A percentile compares a stretch with the other conserved stretches of the same genome.
phyloP scores from a whole-genome alignment of 2,329 filamentous ascomycete genomes.

The Cladophialophora chaetospira region DNA sequence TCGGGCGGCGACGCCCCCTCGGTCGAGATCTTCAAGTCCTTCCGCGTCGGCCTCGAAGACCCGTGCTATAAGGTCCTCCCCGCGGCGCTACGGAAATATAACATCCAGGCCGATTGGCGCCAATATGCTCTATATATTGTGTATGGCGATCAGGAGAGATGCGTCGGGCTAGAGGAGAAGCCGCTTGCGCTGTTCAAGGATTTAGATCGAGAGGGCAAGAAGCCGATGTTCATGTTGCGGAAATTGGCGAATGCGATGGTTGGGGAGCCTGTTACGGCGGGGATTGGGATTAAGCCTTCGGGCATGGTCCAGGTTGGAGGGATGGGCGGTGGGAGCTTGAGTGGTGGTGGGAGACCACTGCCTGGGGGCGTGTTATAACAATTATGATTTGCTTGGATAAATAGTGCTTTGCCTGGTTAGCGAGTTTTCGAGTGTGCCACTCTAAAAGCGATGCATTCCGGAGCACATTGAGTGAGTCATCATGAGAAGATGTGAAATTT shows the following conservation, averaged over 20 bases:
- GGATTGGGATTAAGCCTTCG: constrained; percentile 19
- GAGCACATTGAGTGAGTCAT: too few species aligned
- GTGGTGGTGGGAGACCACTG: constrained; percentile 13
- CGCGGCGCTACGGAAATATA: constrained; percentile 94
- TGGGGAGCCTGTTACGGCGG: constrained; percentile 18
- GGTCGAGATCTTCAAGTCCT: constrained; percentile 98
- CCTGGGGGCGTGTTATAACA: constrained; percentile 2
- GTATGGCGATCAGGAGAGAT: constrained; percentile 96
- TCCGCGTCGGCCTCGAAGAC: constrained; percentile 96
- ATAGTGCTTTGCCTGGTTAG: not conserved
- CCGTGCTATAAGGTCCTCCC: constrained; percentile 96
- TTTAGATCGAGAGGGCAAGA: constrained; percentile 92
- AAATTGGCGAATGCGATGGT: constrained; percentile 53
- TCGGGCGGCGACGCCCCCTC: constrained; percentile 39
- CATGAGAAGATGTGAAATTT: too few species aligned
- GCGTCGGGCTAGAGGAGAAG: constrained; percentile 86
- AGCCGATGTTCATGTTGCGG: constrained; percentile 98
- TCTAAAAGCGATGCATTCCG: too few species aligned
- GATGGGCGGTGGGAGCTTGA: constrained; percentile 9
- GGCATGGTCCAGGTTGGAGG: constrained; percentile 1
- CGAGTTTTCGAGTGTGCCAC: not conserved
- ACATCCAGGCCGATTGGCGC: constrained; percentile 96
- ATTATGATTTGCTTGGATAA: not conserved
- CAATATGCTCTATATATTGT: constrained; percentile 98
- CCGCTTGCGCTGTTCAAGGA: constrained; percentile 97